Percentiles rank a stretch among this genome's conserved stretches.
Evolutionary conservation across 208 protist genomes (phyloP).

Genomic region (Kentomonas sorsogonicus): DNA sequence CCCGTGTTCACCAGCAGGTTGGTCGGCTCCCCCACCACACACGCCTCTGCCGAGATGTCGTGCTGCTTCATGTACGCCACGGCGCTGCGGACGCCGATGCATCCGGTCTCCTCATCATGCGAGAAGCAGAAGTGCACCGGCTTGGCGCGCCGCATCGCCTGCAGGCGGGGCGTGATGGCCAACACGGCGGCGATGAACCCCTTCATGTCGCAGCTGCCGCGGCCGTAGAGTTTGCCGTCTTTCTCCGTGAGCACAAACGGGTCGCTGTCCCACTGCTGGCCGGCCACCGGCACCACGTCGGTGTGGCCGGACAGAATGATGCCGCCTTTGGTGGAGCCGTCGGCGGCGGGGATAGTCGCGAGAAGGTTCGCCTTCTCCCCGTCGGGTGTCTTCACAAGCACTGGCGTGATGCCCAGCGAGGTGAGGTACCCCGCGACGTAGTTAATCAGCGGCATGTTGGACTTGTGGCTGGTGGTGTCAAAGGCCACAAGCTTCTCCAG

Average conservation of each 20-base stretch:
- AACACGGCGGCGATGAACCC: conserved; percentile 29
- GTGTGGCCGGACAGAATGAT: conserved; percentile 39
- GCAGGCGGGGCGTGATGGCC: conserved; percentile 20
- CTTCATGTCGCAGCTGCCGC: conserved; percentile 45
- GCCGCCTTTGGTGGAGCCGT: conserved; percentile 28
- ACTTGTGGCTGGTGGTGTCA: conserved; percentile 34
- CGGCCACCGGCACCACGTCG: conserved; percentile 37
- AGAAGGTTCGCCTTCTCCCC: conserved; percentile 37
- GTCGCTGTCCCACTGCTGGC: conserved; percentile 38
- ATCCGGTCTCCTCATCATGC: conserved; percentile 31
- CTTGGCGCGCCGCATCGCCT: conserved; percentile 28
- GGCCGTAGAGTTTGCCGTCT: conserved; percentile 39
- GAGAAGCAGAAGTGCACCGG: conserved; percentile 34
- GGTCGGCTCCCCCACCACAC: conserved; percentile 35
- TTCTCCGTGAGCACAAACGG: conserved; percentile 30
- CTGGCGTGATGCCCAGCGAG: conserved; percentile 17
- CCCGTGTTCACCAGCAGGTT: conserved; percentile 24
- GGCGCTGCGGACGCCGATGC: conserved; percentile 24
- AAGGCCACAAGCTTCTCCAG: conserved; percentile 35
- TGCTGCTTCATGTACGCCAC: conserved; percentile 18
- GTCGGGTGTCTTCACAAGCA: conserved; percentile 20
- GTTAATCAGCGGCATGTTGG: conserved; percentile 25
- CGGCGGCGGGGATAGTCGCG: conserved; percentile 30
- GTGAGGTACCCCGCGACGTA: conserved; percentile 34
- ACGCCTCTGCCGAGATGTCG: conserved; percentile 33